phyloP scores from a whole-genome alignment of 2,329 filamentous ascomycete genomes.

The Neopestalotiopsis rosae region DNA sequence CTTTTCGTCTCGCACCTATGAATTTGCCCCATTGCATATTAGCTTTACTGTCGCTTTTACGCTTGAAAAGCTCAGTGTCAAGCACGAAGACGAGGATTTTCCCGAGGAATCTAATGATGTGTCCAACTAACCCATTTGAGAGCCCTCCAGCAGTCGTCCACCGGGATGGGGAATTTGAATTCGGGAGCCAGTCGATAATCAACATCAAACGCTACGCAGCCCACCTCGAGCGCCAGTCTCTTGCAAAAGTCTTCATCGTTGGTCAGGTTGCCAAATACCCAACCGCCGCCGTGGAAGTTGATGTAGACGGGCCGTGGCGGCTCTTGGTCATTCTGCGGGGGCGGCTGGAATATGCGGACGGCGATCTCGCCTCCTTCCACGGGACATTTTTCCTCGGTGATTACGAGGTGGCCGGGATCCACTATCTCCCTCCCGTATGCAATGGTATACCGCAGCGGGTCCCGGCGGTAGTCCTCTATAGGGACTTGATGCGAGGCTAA shows the following conservation, averaged over 20 bases:
- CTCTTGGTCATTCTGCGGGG: background rate
- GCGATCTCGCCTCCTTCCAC: constrained; percentile 5
- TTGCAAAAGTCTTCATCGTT: constrained; percentile 68
- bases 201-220: constrained; percentile 66
- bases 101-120: too few species aligned
- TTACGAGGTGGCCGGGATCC: constrained; percentile 5
- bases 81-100: too few species aligned
- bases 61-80: too few species aligned
- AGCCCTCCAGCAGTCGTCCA: constrained; percentile 70
- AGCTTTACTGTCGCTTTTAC: too few species aligned
- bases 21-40: background rate
- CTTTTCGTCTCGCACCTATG: constrained; percentile 10
- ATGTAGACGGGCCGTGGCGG: constrained; percentile 57
- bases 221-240: constrained; percentile 54
- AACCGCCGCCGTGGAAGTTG: constrained; percentile 73
- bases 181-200: constrained; percentile 73
- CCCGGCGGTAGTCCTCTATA: constrained; percentile 10
- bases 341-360: constrained; percentile 9
- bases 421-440: constrained; percentile 13
- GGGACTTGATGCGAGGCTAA: constrained; percentile 9
- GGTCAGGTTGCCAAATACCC: constrained; percentile 65
- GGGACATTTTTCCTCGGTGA: constrained; percentile 14
- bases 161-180: constrained; percentile 66
- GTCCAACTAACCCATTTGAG: constrained; percentile 51
- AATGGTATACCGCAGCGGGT: constrained; percentile 11